Percentiles rank a stretch among this genome's conserved stretches.
Conservation (phyloP, 2,329 filamentous ascomycete species). For the Ophiosphaerella herpotricha region DNA sequence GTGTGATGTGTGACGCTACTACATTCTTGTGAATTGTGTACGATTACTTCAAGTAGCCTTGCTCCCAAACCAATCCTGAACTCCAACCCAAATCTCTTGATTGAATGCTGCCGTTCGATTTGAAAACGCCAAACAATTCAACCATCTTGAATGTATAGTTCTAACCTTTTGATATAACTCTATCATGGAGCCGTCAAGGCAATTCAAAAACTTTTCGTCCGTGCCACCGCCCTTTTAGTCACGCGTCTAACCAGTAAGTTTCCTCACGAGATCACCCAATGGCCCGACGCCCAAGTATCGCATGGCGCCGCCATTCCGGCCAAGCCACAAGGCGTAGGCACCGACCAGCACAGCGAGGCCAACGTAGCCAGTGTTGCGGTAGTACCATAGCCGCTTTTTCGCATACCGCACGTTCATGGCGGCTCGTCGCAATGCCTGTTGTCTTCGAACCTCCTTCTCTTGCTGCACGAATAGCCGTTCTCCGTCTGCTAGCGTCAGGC, state of each 20-base stretch:
- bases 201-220: not conserved
- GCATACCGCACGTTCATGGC: constrained; percentile 45
- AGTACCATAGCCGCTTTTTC: constrained; percentile 63
- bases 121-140: not conserved
- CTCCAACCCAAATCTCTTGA: too few relatives aligned
- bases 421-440: constrained; percentile 55
- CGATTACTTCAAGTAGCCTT: too few relatives aligned
- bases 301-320: constrained; percentile 20
- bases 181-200: not conserved
- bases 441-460: constrained; percentile 69
- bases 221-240: not conserved
- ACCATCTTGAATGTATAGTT: too few relatives aligned
- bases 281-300: constrained; percentile 5
- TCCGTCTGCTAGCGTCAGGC: constrained; percentile 69
- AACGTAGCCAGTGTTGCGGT: constrained; percentile 63
- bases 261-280: constrained; percentile 22
- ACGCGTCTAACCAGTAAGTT: constrained; percentile 9
- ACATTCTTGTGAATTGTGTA: too few relatives aligned
- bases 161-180: not conserved
- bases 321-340: constrained; percentile 43
- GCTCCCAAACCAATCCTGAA: too few relatives aligned
- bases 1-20: too few relatives aligned
- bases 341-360: constrained; percentile 57
- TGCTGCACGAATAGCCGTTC: constrained; percentile 71
- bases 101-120: too few relatives aligned